Base-by-base conservation (phyloP, 208 protist genomes). In the Blechomonas ayalai region DNA sequence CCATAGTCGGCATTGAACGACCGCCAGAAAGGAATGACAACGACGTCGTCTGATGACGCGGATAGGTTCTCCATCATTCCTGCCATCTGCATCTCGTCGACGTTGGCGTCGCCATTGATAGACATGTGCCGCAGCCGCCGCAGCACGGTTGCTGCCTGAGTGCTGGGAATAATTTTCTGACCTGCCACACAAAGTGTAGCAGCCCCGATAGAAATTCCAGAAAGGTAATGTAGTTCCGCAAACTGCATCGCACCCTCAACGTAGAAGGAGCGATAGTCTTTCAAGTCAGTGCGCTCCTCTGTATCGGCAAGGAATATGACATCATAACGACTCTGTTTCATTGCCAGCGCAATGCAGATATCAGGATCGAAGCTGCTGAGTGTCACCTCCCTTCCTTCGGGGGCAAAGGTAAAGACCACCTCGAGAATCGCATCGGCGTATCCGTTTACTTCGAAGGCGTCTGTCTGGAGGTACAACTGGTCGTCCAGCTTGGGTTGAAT, bases 331-430 rank as follows among this genome's bases (percentile, higher is more conserved):
- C 74, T 76, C 61, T 90, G 81, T 50, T 90, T 90, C 24, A 70
- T 32, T 28, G 67, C 40, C 13, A 90, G 41, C 34, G 75, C 81
- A 25, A 90, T 41, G 34, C 81, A 90, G 22, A 84, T 56, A 39
- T 85, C 75, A 0, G 81, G 76, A 49, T 90, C 81, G 37, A 90
- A 90, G 45, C 81, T 90, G 57, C 73, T 80, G 45, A 90, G 85
- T n/a, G 65, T 71, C 9, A 90, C 71, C 35, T 82, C 65, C 1
- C 81, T 63, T 3, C 57, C 56, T 15, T 64, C 50, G n/a, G 69
- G 54, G 12, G 62, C 67, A 46, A 68, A 75, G 29, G 59, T 60
- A 38, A 85, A 82, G 26, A 90, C 69, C 13, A 81, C 68, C 15
- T 61, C 54, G 13, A 90, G 52, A 33, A 90, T 78, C 15, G 68